Evolutionary conservation across 1,284 basidiomycete species (phyloP), one percentile per base, ranked within the genome.

Genomic region (Leccinum fallax): DNA sequence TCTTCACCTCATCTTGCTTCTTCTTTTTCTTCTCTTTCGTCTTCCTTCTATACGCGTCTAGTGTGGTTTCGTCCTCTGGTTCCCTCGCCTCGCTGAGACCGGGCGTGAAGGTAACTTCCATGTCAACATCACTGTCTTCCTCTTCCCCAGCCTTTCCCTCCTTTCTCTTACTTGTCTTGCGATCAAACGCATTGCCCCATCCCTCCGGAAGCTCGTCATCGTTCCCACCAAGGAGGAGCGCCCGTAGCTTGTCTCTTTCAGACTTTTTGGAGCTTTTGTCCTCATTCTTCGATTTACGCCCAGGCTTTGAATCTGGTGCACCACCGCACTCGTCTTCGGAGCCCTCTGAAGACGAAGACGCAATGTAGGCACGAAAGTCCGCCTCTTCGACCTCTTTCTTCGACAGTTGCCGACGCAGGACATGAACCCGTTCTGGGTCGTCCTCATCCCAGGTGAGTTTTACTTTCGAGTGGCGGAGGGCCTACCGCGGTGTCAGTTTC

Each of bases 371-470:
- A 51, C 81, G 28, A 85, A 80, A 96, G 72, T 97, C 94, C 57
- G 87, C 28, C 86, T 95, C 92, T 56, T 96, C 94, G 38, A 97
- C 90, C 73, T 97, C 93, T 70, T 92, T 88, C 59, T 86, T 85
- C 0, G 91, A 87, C 56, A 97, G 80, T 13, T 83, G 79, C 51
- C 94, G 86, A 57, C 95, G 87, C 10, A 94, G 94, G 53, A 97
- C 71, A 61, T 89, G 88, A 63, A 82, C 84, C 19, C 97, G 90
- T 72, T 97, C 92, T 2, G 94, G 90, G 70, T 99, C 97, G 76
- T 99, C 97, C 66, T 96, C 94, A 71, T 99, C 97, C 97, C 97
- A 99, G 9, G 97, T 98, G 28, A 99, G 83, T 72, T 94, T 97
- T 67, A 99, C 97, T 79, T 95, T 96, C 13, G 97, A 99, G 75